phyloP scores from a whole-genome alignment of 2,329 filamentous ascomycete species.

The Emydomyces testavorans region DNA sequence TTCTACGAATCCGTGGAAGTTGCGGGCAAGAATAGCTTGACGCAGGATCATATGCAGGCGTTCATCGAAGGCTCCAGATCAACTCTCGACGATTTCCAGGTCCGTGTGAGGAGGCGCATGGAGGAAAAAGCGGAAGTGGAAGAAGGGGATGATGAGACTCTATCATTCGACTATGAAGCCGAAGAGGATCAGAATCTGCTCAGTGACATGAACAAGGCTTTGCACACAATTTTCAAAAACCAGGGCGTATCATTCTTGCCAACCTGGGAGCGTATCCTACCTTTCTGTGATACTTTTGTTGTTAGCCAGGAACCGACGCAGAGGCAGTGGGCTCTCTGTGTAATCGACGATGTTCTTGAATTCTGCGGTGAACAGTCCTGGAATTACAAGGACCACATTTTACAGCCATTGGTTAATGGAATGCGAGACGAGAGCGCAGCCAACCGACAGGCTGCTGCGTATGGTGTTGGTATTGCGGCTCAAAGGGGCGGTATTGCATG shows the following conservation, averaged over 20 bases:
- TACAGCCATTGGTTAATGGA: constrained; percentile 73
- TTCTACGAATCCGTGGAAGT: constrained; percentile 98
- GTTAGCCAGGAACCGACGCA: constrained; percentile 73
- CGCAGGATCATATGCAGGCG: constrained; percentile 62
- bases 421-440: constrained; percentile 77
- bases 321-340: constrained; percentile 96
- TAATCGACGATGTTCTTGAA: constrained; percentile 95
- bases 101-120: constrained; percentile 67
- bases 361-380: constrained; percentile 87
- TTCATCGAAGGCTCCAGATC: constrained; percentile 82
- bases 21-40: constrained; percentile 73
- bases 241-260: constrained; percentile 74
- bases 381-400: constrained; percentile 74
- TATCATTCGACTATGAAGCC: constrained; percentile 79
- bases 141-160: constrained; percentile 79
- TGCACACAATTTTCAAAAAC: constrained; percentile 98
- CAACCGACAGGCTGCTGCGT: constrained; percentile 89
- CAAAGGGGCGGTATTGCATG: constrained; percentile 80
- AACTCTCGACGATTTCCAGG: constrained; percentile 84
- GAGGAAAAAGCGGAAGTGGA: constrained; percentile 76
- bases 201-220: constrained; percentile 99
- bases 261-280: constrained; percentile 74
- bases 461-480: constrained; percentile 89
- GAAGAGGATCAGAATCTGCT: constrained; percentile 95
- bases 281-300: constrained; percentile 77